phyloP scores from a whole-genome alignment of 495 filamentous ascomycete species.

The Letharia lupina region DNA sequence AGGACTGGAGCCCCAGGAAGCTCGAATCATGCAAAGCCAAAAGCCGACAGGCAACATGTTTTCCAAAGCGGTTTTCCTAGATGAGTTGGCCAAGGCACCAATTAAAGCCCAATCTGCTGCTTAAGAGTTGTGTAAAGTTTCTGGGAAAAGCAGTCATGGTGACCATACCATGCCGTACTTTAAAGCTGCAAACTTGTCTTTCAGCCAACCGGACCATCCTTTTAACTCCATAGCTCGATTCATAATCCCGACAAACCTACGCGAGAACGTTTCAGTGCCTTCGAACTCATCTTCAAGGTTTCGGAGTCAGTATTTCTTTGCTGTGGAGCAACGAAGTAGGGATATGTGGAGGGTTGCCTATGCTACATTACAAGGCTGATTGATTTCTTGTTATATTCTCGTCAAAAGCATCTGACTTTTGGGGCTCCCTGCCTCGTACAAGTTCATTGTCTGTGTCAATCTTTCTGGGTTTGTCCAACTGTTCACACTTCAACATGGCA shows the following conservation, averaged over 20 bases:
- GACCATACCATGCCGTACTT: slow-evolving; percentile 8
- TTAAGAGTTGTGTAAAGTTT: background rate
- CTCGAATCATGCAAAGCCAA: background rate
- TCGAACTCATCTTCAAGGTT: slow-evolving; percentile 44
- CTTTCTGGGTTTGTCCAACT: background rate
- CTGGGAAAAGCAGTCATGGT: background rate
- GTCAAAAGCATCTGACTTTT: too few species aligned
- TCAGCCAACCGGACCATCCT: slow-evolving; percentile 43
- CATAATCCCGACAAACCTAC: slow-evolving; percentile 39
- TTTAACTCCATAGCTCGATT: slow-evolving; percentile 37
- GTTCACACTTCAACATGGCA: background rate
- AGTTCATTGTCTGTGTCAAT: background rate
- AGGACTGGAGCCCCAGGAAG: background rate
- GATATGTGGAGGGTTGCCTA: background rate
- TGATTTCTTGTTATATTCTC: background rate
- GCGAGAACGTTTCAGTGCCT: slow-evolving; percentile 42
- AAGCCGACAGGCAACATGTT: background rate
- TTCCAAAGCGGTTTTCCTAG: background rate
- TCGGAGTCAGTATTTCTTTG: background rate
- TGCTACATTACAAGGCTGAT: background rate
- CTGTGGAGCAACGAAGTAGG: background rate
- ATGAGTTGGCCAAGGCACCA: background rate
- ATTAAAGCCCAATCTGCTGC: background rate
- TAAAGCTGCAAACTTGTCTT: slow-evolving; percentile 34
- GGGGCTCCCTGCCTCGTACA: background rate